Base-by-base conservation (phyloP, 192 early-diverging fungal species). In the Thoreauomyces humboldtii region DNA sequence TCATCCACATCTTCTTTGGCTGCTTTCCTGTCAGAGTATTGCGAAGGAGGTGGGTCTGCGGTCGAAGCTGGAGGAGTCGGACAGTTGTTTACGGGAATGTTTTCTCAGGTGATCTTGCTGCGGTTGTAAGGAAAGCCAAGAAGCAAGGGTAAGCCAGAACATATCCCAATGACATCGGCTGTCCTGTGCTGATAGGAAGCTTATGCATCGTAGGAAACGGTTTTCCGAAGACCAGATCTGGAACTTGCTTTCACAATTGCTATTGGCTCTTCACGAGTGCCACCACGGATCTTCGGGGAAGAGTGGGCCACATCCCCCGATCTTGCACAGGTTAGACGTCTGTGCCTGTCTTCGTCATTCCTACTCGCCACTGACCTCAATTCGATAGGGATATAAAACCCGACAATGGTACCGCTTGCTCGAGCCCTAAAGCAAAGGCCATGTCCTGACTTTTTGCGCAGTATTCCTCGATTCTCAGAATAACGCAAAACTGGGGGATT, bases 401-500 rank as follows among this genome's bases (percentile, higher is more conserved):
- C 0, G 89, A 89, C 33, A 91, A 89, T 65, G 85, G 79, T 57
- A 37, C 2, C 12, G 2, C 3, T n/a, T n/a, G n/a, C n/a, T n/a
- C n/a, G n/a, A n/a, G n/a, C n/a, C n/a, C n/a, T n/a, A n/a, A n/a
- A n/a, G n/a, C n/a, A n/a, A n/a, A n/a, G n/a, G n/a, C n/a, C n/a
- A n/a, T n/a, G n/a, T n/a, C n/a, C n/a, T n/a, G n/a, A n/a, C n/a
- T n/a, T n/a, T 28, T 52, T 28, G 27, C 2, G 5, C 43, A 79
- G 87, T 91, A 15, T 89, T 91, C 71, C 63, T 91, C 55, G 87
- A 91, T 59, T 74, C 66, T 7, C 65, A 72, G 12, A 70, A 81
- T 41, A 88, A 91, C 71, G 80, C 86, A 27, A 91, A 91, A 63
- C 74, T 91, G 0, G 89, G 89, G 0, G 89, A 91, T 63, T 91